Evolutionary conservation across 768 basidiomycete species (phyloP), one percentile per base, ranked within the genome.

Genomic region (Mrakia frigida): DNA sequence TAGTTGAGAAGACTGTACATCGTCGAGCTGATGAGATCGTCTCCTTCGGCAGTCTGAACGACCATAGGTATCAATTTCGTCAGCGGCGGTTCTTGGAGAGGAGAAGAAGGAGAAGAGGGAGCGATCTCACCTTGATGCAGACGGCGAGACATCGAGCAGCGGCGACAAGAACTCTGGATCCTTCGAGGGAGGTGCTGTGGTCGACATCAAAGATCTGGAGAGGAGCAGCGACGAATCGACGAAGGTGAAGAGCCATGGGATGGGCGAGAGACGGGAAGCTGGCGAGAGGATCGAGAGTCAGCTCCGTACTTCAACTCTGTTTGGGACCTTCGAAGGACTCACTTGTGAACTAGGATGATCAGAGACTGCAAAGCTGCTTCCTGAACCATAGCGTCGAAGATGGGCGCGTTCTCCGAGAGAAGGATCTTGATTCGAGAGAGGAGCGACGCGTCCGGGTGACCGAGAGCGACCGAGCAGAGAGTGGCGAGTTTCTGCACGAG

Each of bases 1-100:
- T 92, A 91, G 82, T 98, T 98, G 77, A 98, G 87, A 18, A 98
- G 87, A 6, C 96, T 97, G 83, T 98, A 98, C 89, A 98, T 91
- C 79, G 94, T 93, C 5, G 95, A 98, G 88, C 94, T 90, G 81
- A 92, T 87, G 52, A 94, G 87, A 81, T 94, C 94, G 79, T 94
- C 92, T 60, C 92, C 92, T 23, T 92, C 90, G 23, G 92, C 89
- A 53, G 93, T 85, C 92, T 94, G n/a, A 71, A 77, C 53, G 60
- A 56, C 7, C 35, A 61, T 41, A 53, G 37, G 74, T 18, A 65
- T 74, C 37, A 75, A 46, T 46, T 21, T 46, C 2, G 28, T 37
- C 11, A 50, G 39, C 52, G n/a, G 0, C 5, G 0, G 18, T 50
- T 6, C 23, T 23, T 76, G 11, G 31, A 4, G 18, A 50, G 33